A percentile compares a stretch with the other conserved stretches of the same genome.
Evolutionary conservation across 768 basidiomycete species (phyloP).

Genomic region (Leccinum imitatum): DNA sequence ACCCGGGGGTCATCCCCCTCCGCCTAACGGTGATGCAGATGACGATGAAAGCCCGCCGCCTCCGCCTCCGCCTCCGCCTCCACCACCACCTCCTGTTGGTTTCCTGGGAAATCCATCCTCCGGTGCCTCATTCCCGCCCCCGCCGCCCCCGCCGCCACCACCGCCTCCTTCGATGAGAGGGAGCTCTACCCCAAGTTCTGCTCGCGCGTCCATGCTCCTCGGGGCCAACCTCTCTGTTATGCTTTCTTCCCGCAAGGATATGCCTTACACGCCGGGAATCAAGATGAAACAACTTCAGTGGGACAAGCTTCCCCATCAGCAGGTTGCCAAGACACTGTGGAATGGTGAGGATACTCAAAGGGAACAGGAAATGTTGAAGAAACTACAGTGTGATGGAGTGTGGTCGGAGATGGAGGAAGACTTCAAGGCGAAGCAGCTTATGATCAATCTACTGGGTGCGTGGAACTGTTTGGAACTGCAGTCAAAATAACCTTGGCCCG

Average conservation of each 20-base stretch:
- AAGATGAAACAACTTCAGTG: constrained; percentile 99
- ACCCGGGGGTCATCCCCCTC: constrained; percentile 11
- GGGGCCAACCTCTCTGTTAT: constrained; percentile 57
- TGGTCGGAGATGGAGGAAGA: constrained; percentile 98
- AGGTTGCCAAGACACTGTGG: constrained; percentile 86
- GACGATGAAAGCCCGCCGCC: constrained; percentile 28
- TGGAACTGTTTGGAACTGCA: constrained; percentile 6
- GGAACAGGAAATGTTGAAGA: constrained; percentile 78
- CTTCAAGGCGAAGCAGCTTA: constrained; percentile 94
- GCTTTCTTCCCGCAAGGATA: constrained; percentile 74
- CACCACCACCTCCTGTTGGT: constrained; percentile 31
- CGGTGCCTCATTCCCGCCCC: constrained; percentile 13
- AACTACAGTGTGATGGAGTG: constrained; percentile 80
- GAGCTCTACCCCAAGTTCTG: constrained; percentile 43
- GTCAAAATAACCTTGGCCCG: neutral
- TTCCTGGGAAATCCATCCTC: constrained; percentile 28
- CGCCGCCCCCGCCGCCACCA: constrained; percentile 36
- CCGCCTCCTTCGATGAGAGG: constrained; percentile 33
- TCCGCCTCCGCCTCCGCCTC: constrained; percentile 32
- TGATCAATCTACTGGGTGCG: constrained; percentile 84
- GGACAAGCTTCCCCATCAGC: constrained; percentile 94
- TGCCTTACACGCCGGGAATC: constrained; percentile 77
- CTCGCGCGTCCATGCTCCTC: constrained; percentile 59
- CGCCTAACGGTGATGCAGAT: constrained; percentile 18
- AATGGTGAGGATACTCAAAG: constrained; percentile 61